Evolutionary conservation across 1,284 basidiomycete genomes (phyloP).

Genomic region (Leccinum subrobustum): DNA sequence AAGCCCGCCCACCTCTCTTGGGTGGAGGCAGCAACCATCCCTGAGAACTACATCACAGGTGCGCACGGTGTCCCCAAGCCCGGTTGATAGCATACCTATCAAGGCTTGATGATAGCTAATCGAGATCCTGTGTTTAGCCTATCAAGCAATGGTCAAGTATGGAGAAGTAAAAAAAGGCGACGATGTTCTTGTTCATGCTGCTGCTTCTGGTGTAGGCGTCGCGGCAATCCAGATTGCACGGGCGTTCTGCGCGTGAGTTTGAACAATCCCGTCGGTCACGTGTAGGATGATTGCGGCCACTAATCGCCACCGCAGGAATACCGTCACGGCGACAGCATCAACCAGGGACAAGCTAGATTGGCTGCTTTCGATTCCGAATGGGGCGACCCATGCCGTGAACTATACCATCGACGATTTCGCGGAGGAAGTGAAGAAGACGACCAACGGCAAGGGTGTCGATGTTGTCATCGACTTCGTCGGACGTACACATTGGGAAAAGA

Average conservation of each 20-base stretch:
- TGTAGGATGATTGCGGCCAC: not conserved
- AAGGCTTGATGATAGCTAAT: conserved; percentile 5
- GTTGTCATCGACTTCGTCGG: conserved; percentile 91
- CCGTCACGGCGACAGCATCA: conserved; percentile 84
- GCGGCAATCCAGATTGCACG: conserved; percentile 90
- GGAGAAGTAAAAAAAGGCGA: conserved; percentile 72
- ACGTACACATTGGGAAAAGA: conserved; percentile 80
- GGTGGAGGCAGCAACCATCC: conserved; percentile 83
- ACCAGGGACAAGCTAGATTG: conserved; percentile 82
- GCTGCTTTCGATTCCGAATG: conserved; percentile 62
- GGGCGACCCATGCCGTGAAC: conserved; percentile 77
- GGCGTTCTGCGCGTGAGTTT: conserved; percentile 68
- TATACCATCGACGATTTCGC: conserved; percentile 86
- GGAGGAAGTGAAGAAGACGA: conserved; percentile 61
- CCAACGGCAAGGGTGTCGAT: conserved; percentile 68
- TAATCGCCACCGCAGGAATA: conserved; percentile 44
- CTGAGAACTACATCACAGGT: conserved; percentile 88
- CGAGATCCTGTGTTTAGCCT: conserved; percentile 49
- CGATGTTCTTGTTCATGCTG: conserved; percentile 86
- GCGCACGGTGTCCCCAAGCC: conserved; percentile 20
- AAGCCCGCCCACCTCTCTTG: conserved; percentile 81
- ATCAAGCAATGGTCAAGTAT: conserved; percentile 75
- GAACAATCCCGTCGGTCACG: conserved; percentile 3
- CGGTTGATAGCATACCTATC: conserved; percentile 1
- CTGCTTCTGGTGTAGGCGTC: conserved; percentile 87